Percentiles rank a stretch among this genome's conserved stretches.
phyloP scores from a whole-genome alignment of 2,329 filamentous ascomycete genomes.

The Aureobasidium sp. region DNA sequence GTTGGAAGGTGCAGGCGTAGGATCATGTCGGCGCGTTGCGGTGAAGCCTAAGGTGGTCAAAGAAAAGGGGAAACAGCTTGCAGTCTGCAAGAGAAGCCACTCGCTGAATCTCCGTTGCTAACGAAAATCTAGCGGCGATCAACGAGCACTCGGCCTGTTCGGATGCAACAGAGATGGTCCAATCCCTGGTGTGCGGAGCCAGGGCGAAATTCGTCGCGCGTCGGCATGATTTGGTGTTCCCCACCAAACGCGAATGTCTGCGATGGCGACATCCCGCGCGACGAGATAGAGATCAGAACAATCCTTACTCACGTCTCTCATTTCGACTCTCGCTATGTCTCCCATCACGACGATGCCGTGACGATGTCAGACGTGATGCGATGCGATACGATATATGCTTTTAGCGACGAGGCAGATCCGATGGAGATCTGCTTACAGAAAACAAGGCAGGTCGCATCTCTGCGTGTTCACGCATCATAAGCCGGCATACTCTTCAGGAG shows the following conservation, averaged over 20 bases:
- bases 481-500: not conserved
- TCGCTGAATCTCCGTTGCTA: slow-evolving; percentile 1
- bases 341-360: not conserved
- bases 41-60: no score
- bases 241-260: not conserved
- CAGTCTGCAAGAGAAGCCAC: not conserved
- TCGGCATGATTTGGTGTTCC: not conserved
- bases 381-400: not conserved
- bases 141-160: not conserved
- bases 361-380: not conserved
- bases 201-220: not conserved
- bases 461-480: not conserved
- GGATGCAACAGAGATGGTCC: not conserved
- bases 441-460: not conserved
- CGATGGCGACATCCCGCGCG: not conserved
- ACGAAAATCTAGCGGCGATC: not conserved
- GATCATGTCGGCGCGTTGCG: not conserved
- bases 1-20: not conserved
- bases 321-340: not conserved
- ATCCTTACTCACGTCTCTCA: not conserved
- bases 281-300: not conserved
- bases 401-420: not conserved
- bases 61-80: not conserved
- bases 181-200: not conserved
- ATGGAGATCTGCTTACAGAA: not conserved